Percentiles rank a stretch among this genome's conserved stretches.
These are phyloP conservation scores for Malus fusca DNA, from an alignment of 306 rosid genomes.

Conservation along the genomic window DNA sequence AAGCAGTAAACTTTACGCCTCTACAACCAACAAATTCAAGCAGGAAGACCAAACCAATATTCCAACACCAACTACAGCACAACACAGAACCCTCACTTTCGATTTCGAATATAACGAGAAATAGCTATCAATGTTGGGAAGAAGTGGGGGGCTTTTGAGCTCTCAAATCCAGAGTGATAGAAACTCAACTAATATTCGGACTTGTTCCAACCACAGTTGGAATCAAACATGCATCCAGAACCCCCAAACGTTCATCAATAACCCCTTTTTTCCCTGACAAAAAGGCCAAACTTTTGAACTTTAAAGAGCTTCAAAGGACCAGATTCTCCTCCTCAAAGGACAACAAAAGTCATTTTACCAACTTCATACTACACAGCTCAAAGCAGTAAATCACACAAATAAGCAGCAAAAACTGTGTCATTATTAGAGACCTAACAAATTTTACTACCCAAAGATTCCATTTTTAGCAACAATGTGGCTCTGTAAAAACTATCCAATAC, in stretches of 20 bases:
- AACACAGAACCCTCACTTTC: not conserved
- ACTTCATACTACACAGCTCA: constrained; percentile 25
- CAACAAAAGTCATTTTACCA: not conserved
- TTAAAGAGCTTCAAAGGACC: constrained; percentile 14
- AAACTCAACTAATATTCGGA: constrained; percentile 9
- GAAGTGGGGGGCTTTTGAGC: constrained; percentile 1
- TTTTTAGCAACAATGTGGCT: constrained; percentile 31
- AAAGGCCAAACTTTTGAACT: constrained; percentile 9
- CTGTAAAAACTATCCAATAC: constrained; percentile 5
- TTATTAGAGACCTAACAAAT: constrained; percentile 42
- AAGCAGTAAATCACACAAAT: constrained; percentile 25
- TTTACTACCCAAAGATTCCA: constrained; percentile 34
- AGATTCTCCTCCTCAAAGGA: constrained; percentile 11
- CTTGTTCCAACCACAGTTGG: constrained; percentile 17
- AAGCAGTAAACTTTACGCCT: constrained; percentile 5
- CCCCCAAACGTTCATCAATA: constrained; percentile 7
- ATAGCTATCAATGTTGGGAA: not conserved
- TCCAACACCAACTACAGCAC: constrained; percentile 11
- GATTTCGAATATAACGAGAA: not conserved
- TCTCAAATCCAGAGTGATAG: constrained; percentile 7
- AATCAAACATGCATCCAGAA: constrained; percentile 6
- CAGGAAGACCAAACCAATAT: not conserved
- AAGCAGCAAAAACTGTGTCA: constrained; percentile 18
- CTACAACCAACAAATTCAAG: constrained; percentile 9
- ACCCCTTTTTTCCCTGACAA: constrained; percentile 7